phyloP scores from a whole-genome alignment of 2,329 filamentous ascomycete genomes.

The Talaromyces funiculosus region DNA sequence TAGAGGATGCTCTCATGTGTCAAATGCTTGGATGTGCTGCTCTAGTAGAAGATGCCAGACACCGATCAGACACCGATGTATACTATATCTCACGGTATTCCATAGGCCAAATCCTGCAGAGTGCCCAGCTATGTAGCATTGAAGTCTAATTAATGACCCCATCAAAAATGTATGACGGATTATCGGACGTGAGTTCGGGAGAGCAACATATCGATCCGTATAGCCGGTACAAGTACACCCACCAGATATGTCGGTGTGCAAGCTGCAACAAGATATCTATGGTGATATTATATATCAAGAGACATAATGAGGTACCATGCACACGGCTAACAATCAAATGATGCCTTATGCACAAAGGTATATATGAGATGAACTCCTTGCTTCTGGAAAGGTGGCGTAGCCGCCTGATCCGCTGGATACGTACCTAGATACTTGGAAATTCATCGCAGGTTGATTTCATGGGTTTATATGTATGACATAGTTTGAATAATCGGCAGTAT shows the following conservation, averaged over 20 bases:
- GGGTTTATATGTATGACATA: background rate
- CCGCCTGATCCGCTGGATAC: background rate
- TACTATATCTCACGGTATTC: background rate
- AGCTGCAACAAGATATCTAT: background rate
- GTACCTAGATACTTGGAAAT: background rate
- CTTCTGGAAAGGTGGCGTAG: background rate
- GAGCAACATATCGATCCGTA: background rate
- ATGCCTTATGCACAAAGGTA: background rate
- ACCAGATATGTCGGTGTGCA: background rate
- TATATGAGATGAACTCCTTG: background rate
- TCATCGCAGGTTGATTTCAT: background rate
- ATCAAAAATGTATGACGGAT: background rate
- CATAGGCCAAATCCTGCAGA: background rate
- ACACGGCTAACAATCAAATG: background rate
- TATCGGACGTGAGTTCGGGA: background rate
- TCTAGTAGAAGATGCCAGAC: background rate
- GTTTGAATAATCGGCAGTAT: background rate
- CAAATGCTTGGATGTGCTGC: background rate
- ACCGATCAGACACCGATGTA: background rate
- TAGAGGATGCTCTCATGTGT: background rate
- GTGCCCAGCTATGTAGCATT: background rate
- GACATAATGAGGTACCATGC: background rate
- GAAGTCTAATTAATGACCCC: background rate
- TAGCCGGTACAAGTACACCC: background rate
- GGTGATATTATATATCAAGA: background rate